A percentile compares a stretch with the other conserved stretches of the same genome.
phyloP scores from a whole-genome alignment of 2,329 filamentous ascomycete genomes.

The Lecanoromycetidae sp. region DNA sequence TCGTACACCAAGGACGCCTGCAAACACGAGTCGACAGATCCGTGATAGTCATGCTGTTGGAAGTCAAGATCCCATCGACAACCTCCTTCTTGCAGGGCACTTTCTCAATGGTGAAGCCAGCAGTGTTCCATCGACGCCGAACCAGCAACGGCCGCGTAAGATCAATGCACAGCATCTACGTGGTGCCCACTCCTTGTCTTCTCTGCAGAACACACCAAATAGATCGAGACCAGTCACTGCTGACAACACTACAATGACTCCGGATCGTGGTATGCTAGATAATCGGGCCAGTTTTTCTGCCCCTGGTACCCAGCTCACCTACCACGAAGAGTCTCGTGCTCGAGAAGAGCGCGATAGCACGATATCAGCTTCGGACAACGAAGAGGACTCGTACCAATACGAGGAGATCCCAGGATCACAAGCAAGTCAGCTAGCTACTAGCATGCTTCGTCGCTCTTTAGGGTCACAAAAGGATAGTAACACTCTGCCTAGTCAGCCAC shows the following conservation, averaged over 20 bases:
- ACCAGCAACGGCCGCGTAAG: slow-evolving; percentile 38
- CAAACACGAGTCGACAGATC: slow-evolving; percentile 26
- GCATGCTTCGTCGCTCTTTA: slow-evolving; percentile 54
- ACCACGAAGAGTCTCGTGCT: slow-evolving; percentile 31
- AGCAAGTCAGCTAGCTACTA: slow-evolving; percentile 64
- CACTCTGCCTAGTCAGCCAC: slow-evolving; percentile 27
- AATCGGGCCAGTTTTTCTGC: slow-evolving; percentile 29
- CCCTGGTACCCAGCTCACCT: slow-evolving; percentile 22
- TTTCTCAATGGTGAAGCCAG: slow-evolving; percentile 66
- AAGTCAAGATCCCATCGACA: slow-evolving; percentile 58
- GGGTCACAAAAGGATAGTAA: slow-evolving; percentile 29
- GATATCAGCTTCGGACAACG: slow-evolving; percentile 55
- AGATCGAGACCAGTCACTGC: slow-evolving; percentile 40
- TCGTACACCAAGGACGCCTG: slow-evolving; percentile 40
- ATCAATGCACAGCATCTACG: slow-evolving; percentile 53
- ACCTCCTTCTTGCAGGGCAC: slow-evolving; percentile 60
- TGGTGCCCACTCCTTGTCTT: slow-evolving; percentile 72
- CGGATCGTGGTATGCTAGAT: slow-evolving; percentile 38
- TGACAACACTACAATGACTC: slow-evolving; percentile 46
- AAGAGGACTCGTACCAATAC: slow-evolving; percentile 36
- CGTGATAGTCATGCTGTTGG: slow-evolving; percentile 32
- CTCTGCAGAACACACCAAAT: slow-evolving; percentile 64
- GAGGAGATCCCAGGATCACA: slow-evolving; percentile 61
- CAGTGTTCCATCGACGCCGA: slow-evolving; percentile 62
- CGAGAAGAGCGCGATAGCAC: slow-evolving; percentile 73